Percentiles rank a stretch among this genome's conserved stretches.
Conservation (phyloP, 805 yeast species). For the Ogataea kodamae region DNA sequence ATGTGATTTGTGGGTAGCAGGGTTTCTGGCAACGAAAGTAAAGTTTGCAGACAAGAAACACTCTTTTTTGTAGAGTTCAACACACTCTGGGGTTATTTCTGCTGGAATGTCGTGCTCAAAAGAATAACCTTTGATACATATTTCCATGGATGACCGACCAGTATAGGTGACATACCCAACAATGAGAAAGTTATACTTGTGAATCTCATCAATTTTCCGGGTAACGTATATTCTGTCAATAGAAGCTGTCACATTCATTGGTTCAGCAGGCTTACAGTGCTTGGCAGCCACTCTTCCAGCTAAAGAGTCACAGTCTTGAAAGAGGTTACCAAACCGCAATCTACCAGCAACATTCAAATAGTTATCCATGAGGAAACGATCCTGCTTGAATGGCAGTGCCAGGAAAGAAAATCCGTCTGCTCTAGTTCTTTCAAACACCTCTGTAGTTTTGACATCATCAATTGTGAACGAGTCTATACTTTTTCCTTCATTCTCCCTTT, state of each 20-base stretch:
- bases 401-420: constrained; percentile 71
- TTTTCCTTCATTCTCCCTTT: constrained; percentile 70
- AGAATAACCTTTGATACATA: constrained; percentile 83
- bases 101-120: constrained; percentile 54
- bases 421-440: constrained; percentile 68
- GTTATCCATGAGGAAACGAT: constrained; percentile 76
- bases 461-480: constrained; percentile 67
- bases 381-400: constrained; percentile 79
- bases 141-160: constrained; percentile 94
- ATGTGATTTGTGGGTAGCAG: constrained; percentile 84
- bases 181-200: constrained; percentile 69
- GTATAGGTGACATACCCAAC: constrained; percentile 96
- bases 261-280: constrained; percentile 93
- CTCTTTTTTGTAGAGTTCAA: constrained; percentile 52
- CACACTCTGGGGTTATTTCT: constrained; percentile 48
- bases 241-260: constrained; percentile 92
- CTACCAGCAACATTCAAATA: constrained; percentile 91
- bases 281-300: constrained; percentile 93
- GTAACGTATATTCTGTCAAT: constrained; percentile 89
- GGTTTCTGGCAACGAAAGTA: constrained; percentile 94
- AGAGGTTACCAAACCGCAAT: constrained; percentile 85
- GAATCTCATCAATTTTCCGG: constrained; percentile 75
- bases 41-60: constrained; percentile 85
- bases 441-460: constrained; percentile 67
- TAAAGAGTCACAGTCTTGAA: constrained; percentile 89